Base-by-base conservation (phyloP, 75 land plant species). In the Adiantum capillusveneris region DNA sequence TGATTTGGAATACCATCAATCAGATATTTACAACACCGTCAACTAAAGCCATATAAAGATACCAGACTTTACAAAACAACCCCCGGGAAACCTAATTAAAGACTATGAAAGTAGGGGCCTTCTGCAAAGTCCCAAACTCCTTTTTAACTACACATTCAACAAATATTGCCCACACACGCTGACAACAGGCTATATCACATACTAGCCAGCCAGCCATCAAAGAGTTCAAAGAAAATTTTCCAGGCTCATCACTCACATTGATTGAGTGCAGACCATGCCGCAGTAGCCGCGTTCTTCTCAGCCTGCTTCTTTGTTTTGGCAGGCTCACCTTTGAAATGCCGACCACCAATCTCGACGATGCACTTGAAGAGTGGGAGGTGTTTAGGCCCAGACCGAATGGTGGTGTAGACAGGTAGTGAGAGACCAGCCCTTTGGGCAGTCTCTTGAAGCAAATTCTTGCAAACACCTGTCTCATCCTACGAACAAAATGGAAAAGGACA, bases 271-370 rank as follows among this genome's bases (percentile, higher is more conserved):
- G 14, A 26, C 57, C 67, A 85, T 48, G 85, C 85, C 57, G 65
- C 79, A 80, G 86, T 80, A 14, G 95, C 95, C 27, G 95, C 95
- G 64, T 86, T 83, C 66, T 89, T 89, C 63, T 89, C 95, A 28
- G 95, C 95, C 56, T 89, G 95, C 34, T 89, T 89, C 67, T 86
- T 89, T 56, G 82, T 89, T 65, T 86, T 89, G 0, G 95, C 95
- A 52, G 90, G 81, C 49, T 89, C 95, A 9, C 95, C 95, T 1
- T 75, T 73, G 46, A 86, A 89, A 1, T 64, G 69, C 48, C 87
- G 70, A 0, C 79, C 86, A 53, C 86, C 90, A 45, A 89, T 53
- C 58, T 83, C 84, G 37, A 89, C 95, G 11, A 79, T 75, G 53
- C 95, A 84, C 13, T 90, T 89, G 67, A 89, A 89, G 28, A 86